A percentile compares a stretch with the other conserved stretches of the same genome.
phyloP scores from a whole-genome alignment of 2,329 filamentous ascomycete species.

The Botrytis byssoidea region DNA sequence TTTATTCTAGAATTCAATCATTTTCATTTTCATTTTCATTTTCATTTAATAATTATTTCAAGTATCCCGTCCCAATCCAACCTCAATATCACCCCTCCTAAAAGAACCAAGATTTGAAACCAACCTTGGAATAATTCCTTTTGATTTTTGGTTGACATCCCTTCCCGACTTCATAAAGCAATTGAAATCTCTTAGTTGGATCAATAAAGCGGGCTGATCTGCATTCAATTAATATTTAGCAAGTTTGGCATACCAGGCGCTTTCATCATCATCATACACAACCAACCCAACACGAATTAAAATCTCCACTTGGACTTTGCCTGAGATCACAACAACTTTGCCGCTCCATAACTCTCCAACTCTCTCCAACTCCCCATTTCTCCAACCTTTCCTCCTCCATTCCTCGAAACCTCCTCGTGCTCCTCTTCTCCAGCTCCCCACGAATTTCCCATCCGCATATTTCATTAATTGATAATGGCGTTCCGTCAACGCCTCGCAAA shows the following conservation, averaged over 20 bases:
- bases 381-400: conserved; percentile 29
- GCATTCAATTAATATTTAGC: conserved; percentile 17
- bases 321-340: background rate
- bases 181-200: background rate
- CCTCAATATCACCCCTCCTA: background rate
- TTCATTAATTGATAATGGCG: conserved; percentile 36
- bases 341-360: conserved; percentile 1
- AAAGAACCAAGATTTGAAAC: conserved; percentile 5
- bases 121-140: background rate
- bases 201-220: conserved; percentile 19
- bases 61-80: background rate
- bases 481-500: conserved; percentile 46
- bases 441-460: background rate
- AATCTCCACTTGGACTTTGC: conserved; percentile 13
- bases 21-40: background rate
- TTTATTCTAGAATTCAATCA: background rate
- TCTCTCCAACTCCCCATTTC: conserved; percentile 16
- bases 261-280: conserved; percentile 12
- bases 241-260: conserved; percentile 1
- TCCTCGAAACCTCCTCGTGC: conserved; percentile 10
- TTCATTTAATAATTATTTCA: background rate
- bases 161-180: background rate
- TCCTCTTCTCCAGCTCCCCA: conserved; percentile 16
- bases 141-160: background rate
- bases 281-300: conserved; percentile 10